These are phyloP conservation scores for Daldinia vernicosa DNA, from an alignment of 495 filamentous ascomycete species.

Conservation along the genomic window DNA sequence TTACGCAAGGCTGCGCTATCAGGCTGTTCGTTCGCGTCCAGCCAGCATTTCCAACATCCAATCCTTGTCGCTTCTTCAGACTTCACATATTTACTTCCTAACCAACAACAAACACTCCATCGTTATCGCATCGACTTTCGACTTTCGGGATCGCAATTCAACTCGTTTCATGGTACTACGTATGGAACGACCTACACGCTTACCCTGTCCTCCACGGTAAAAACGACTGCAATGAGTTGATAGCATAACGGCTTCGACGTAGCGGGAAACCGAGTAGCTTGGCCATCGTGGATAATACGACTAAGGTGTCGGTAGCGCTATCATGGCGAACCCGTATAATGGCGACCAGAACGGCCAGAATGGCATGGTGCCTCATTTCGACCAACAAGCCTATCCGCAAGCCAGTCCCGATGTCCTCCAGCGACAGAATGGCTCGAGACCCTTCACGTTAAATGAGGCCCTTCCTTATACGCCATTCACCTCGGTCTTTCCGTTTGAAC, in stretches of 20 bases:
- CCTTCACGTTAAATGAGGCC: slow-evolving; percentile 77
- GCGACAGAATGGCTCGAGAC: slow-evolving; percentile 40
- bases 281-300: slow-evolving; percentile 29
- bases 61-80: slow-evolving; percentile 7
- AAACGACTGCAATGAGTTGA: slow-evolving; percentile 34
- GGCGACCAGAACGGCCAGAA: slow-evolving; percentile 41
- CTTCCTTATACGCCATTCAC: slow-evolving; percentile 92
- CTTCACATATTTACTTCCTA: background rate
- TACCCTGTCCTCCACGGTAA: slow-evolving; percentile 14
- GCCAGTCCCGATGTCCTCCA: slow-evolving; percentile 16
- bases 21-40: slow-evolving; percentile 32
- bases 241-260: slow-evolving; percentile 18
- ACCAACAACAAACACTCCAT: background rate
- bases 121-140: background rate
- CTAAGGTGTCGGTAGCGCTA: slow-evolving; percentile 14
- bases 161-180: slow-evolving; percentile 6
- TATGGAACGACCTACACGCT: slow-evolving; percentile 28
- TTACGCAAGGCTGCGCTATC: slow-evolving; percentile 36
- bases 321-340: slow-evolving; percentile 51
- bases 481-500: slow-evolving; percentile 84
- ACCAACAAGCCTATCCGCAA: slow-evolving; percentile 32
- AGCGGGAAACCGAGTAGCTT: slow-evolving; percentile 19
- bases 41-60: background rate
- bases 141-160: background rate
- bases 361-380: slow-evolving; percentile 38